Evolutionary conservation across 2,329 filamentous ascomycete genomes (phyloP).

Genomic region (Balansia obtecta): DNA sequence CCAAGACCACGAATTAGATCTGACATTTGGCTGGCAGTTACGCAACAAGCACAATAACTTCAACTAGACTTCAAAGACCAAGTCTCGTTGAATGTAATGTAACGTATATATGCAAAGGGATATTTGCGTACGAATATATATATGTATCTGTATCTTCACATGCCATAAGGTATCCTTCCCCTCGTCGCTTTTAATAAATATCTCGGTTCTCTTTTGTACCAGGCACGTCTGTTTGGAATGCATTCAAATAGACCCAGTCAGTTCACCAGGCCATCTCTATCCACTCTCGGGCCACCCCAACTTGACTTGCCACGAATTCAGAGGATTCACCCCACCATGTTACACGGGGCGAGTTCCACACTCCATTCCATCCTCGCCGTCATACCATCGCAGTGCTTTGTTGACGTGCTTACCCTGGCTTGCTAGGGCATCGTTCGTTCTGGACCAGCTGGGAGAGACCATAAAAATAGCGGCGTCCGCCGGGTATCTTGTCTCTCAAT

Average conservation of each 20-base stretch:
- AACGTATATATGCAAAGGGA: neutral
- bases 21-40: too few species aligned
- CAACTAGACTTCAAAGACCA: neutral
- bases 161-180: neutral
- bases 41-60: neutral
- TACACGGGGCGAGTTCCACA: neutral
- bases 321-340: neutral
- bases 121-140: neutral
- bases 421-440: neutral
- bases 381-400: neutral
- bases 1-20: too few species aligned
- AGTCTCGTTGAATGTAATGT: slow-evolving; percentile 13
- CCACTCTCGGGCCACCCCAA: neutral
- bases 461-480: slow-evolving; percentile 1
- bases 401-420: neutral
- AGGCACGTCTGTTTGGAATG: neutral
- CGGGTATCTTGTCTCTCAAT: neutral
- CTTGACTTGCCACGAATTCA: neutral
- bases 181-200: neutral
- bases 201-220: neutral
- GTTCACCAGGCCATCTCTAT: neutral
- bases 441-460: neutral
- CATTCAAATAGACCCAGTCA: neutral
- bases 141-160: neutral
- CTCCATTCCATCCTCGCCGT: neutral